Conservation (phyloP, 2,329 filamentous ascomycete genomes). For the Samsoniella hepiali region DNA sequence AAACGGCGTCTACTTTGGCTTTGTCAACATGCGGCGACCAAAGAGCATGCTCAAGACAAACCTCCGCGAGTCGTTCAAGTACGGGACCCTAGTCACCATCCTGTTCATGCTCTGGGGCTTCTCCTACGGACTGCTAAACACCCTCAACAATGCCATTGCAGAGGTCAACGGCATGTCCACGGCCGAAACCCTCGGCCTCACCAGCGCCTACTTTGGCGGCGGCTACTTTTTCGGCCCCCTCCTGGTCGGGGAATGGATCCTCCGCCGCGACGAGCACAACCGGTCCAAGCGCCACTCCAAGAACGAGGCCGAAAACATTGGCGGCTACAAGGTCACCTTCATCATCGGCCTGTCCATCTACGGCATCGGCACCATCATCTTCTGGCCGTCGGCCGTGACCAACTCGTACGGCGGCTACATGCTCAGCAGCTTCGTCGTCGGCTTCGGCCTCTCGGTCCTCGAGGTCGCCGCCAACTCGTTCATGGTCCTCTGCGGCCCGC, state of each 20-base stretch:
- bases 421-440: constrained; percentile 69
- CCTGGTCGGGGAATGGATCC: constrained; percentile 65
- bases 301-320: constrained; percentile 43
- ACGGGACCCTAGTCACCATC: constrained; percentile 71
- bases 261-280: constrained; percentile 63
- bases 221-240: constrained; percentile 69
- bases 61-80: constrained; percentile 63
- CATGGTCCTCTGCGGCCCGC: constrained; percentile 67
- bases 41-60: constrained; percentile 69
- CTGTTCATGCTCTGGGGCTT: constrained; percentile 90
- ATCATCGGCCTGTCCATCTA: constrained; percentile 75
- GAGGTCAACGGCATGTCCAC: constrained; percentile 57
- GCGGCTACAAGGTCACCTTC: constrained; percentile 76
- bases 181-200: constrained; percentile 63
- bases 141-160: constrained; percentile 70
- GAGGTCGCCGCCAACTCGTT: constrained; percentile 82
- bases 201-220: constrained; percentile 67
- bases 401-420: constrained; percentile 76
- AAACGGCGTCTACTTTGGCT: constrained; percentile 66
- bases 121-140: constrained; percentile 82
- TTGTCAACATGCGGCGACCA: constrained; percentile 66
- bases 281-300: constrained; percentile 40
- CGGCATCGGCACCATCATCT: constrained; percentile 74
- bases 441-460: constrained; percentile 70
- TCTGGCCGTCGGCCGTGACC: constrained; percentile 77